phyloP scores from a whole-genome alignment of 1,139 yeast species.

The Hansenula lynferdii region DNA sequence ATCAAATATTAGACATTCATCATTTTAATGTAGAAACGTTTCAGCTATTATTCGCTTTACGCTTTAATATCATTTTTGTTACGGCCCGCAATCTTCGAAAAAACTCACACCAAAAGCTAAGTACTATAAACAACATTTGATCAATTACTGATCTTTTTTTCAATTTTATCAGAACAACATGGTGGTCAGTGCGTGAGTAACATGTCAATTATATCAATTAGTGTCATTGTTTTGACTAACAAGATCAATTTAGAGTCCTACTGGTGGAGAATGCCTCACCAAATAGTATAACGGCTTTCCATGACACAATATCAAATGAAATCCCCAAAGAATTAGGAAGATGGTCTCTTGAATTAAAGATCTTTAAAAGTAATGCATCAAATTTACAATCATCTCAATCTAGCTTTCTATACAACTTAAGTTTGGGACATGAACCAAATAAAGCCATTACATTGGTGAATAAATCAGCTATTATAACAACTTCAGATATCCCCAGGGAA shows the following conservation, averaged over 20 bases:
- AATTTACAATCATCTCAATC: slow-evolving; percentile 18
- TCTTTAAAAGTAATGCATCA: slow-evolving; percentile 42
- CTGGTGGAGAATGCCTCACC: slow-evolving; percentile 45
- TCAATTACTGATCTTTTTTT: no score
- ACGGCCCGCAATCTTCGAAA: no score
- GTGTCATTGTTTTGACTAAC: no score
- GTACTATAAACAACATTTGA: no score
- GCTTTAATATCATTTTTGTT: no score
- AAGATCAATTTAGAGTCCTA: slow-evolving; percentile 39
- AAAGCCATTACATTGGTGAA: slow-evolving; percentile 36
- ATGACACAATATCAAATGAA: slow-evolving; percentile 47
- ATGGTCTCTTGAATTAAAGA: slow-evolving; percentile 47
- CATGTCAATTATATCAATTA: no score
- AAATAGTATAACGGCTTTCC: slow-evolving; percentile 45
- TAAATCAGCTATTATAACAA: slow-evolving; percentile 13
- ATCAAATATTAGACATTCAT: no score
- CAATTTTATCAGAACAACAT: no score
- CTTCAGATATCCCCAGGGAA: slow-evolving; percentile 5
- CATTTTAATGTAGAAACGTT: no score
- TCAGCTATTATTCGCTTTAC: no score
- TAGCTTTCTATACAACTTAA: slow-evolving; percentile 35
- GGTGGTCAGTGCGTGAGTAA: slow-evolving; percentile 4
- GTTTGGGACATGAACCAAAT: slow-evolving; percentile 39
- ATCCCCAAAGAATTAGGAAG: slow-evolving; percentile 43
- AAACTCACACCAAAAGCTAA: no score